phyloP scores from a whole-genome alignment of 2,329 filamentous ascomycete genomes.

The Phyllosticta citriasiana region DNA sequence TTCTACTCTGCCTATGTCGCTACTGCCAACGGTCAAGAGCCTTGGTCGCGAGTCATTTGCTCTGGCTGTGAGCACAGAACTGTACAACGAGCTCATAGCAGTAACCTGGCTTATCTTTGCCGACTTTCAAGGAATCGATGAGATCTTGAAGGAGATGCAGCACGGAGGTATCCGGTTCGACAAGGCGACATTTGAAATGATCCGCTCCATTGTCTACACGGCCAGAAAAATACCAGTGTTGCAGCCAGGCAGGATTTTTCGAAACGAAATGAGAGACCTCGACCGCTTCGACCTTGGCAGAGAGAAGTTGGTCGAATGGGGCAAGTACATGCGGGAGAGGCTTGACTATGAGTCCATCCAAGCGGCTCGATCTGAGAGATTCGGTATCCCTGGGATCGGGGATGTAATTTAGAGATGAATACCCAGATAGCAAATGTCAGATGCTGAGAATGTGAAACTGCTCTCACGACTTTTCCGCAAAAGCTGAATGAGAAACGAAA shows the following conservation, averaged over 20 bases:
- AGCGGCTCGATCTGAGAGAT: not conserved
- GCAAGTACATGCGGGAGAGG: not conserved
- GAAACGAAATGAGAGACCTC: not conserved
- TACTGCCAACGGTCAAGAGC: conserved; percentile 58
- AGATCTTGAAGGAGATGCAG: conserved; percentile 56
- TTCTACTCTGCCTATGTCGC: conserved; percentile 49
- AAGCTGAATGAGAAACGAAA: too few relatives aligned
- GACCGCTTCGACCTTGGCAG: not conserved
- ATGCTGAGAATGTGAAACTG: too few relatives aligned
- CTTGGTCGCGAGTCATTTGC: conserved; percentile 62
- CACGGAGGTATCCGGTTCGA: conserved; percentile 51
- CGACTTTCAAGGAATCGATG: conserved; percentile 46
- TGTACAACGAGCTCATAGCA: conserved; percentile 58
- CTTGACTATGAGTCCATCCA: not conserved
- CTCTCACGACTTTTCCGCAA: too few relatives aligned
- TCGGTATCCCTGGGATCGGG: not conserved
- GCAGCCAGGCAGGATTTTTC: not conserved
- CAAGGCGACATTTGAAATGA: not conserved
- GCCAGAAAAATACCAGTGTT: not conserved
- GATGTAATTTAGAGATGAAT: not conserved
- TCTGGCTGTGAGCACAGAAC: conserved; percentile 57
- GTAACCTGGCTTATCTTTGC: conserved; percentile 53
- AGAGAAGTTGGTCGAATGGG: not conserved
- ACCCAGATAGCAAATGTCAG: too few relatives aligned
- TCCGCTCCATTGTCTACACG: not conserved